Evolutionary conservation across 2,329 filamentous ascomycete genomes (phyloP).

Genomic region (Epichloe gansuensis): DNA sequence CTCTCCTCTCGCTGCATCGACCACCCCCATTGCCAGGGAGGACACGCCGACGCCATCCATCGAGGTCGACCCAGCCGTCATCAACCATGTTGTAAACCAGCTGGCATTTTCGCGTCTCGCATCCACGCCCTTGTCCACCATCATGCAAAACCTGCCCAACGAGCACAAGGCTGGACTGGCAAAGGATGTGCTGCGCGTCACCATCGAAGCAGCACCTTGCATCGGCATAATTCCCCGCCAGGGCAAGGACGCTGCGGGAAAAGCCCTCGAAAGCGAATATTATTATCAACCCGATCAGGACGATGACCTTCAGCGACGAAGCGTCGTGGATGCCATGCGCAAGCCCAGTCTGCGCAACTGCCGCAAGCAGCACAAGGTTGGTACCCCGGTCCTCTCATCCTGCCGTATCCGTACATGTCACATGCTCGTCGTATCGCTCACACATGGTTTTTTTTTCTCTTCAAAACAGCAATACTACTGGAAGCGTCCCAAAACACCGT

Average conservation of each 20-base stretch:
- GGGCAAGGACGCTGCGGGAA: slow-evolving; percentile 92
- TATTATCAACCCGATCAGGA: slow-evolving; percentile 91
- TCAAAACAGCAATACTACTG: slow-evolving; percentile 53
- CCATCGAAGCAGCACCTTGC: slow-evolving; percentile 63
- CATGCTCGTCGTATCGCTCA: not conserved
- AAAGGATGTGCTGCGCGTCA: slow-evolving; percentile 50
- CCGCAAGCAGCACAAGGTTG: slow-evolving; percentile 92
- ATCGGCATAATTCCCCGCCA: slow-evolving; percentile 80
- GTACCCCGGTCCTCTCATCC: not conserved
- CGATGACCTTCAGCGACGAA: slow-evolving; percentile 61
- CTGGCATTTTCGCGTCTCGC: slow-evolving; percentile 88
- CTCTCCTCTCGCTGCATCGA: slow-evolving; percentile 11
- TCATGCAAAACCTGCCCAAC: slow-evolving; percentile 71
- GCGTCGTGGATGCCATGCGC: slow-evolving; percentile 72
- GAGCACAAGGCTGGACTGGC: slow-evolving; percentile 47
- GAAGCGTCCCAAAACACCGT: slow-evolving; percentile 51
- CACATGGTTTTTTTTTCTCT: not conserved
- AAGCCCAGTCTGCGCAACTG: slow-evolving; percentile 84
- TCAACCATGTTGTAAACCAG: slow-evolving; percentile 89
- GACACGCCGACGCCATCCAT: slow-evolving; percentile 11
- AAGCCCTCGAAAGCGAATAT: slow-evolving; percentile 87
- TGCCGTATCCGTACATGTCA: no score
- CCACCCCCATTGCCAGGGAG: slow-evolving; percentile 12
- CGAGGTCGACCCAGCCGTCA: slow-evolving; percentile 34
- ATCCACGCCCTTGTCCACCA: slow-evolving; percentile 79